phyloP scores from a whole-genome alignment of 2,329 filamentous ascomycete species.

The Tetracladium maxilliforme region DNA sequence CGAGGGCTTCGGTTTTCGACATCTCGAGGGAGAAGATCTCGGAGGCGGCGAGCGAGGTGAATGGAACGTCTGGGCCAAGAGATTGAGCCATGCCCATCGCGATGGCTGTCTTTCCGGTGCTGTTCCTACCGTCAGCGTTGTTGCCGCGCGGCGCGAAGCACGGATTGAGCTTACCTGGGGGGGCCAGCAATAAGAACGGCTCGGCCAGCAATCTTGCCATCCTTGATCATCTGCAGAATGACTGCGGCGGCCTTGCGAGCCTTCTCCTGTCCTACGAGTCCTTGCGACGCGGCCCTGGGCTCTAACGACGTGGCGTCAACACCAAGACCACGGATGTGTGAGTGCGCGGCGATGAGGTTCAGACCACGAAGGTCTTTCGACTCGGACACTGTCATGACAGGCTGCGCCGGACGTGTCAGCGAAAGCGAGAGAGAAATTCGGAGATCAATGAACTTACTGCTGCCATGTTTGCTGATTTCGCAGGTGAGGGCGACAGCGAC shows the following conservation, averaged over 20 bases:
- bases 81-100: conserved; percentile 99
- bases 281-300: conserved; percentile 73
- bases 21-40: conserved; percentile 99
- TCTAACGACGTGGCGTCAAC: conserved; percentile 87
- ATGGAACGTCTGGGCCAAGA: conserved; percentile 84
- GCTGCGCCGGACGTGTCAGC: conserved; percentile 20
- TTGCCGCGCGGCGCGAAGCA: no score
- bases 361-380: conserved; percentile 90
- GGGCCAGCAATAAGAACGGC: conserved; percentile 91
- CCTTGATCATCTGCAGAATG: conserved; percentile 97
- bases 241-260: conserved; percentile 92
- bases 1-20: conserved; percentile 97
- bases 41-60: conserved; percentile 87
- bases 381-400: conserved; percentile 78
- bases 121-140: no score
- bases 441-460: no score
- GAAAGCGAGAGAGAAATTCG: no score
- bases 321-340: conserved; percentile 89
- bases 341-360: conserved; percentile 96
- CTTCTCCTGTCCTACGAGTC: conserved; percentile 90
- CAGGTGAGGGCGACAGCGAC: no score
- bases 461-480: no score
- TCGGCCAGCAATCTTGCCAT: conserved; percentile 93
- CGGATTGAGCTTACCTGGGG: conserved; percentile 53
- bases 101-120: conserved; percentile 96